Evolutionary conservation across 176 grass and related monocot species (phyloP), one percentile per base, ranked within the genome.

Genomic region (Saccharum spontaneum): DNA sequence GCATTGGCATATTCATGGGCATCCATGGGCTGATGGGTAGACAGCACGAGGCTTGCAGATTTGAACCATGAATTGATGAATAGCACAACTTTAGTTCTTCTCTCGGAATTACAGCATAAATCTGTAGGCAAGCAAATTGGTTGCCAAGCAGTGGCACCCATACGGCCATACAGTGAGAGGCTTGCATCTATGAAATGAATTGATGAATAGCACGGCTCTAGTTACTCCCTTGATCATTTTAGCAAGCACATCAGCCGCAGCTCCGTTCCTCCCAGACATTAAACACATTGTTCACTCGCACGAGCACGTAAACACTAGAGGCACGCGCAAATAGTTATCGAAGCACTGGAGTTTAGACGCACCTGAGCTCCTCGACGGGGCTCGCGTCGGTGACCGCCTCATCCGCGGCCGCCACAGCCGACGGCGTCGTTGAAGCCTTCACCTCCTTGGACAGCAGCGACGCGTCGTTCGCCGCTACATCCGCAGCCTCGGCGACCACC

Each of bases 321-420:
- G 48, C n/a, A 65, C 28, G 46, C 7, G 14, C 3, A 6, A 43
- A 50, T 16, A 67, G 5, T 20, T 7, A 41, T 7, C 59, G 23
- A 30, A 49, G 30, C 30, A 62, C 50, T 10, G 69, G 4, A 80
- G 31, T 9, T n/a, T 34, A 64, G 37, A 69, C 76, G 49, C 85
- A 90, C 89, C 80, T 90, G 17, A 24, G 62, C 68, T 80, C 75
- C 40, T 49, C 69, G 3, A 7, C n/a, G 22, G 80, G 9, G 61
- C 22, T 34, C 40, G 75, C 38, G 9, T 26, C 64, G 23, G 81
- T 1, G 60, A 43, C 45, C 30, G 37, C 74, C 24, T 59, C 84
- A 52, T n/a, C 50, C 55, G 6, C 20, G 4, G 22, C 79, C 20
- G 31, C 39, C 69, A 33, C 61, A n/a, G 15, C 22, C 37, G 37